A percentile compares a stretch with the other conserved stretches of the same genome.
Evolutionary conservation across 176 grass and related monocot genomes (phyloP).

Genomic region (Rhynchospora tenuis): DNA sequence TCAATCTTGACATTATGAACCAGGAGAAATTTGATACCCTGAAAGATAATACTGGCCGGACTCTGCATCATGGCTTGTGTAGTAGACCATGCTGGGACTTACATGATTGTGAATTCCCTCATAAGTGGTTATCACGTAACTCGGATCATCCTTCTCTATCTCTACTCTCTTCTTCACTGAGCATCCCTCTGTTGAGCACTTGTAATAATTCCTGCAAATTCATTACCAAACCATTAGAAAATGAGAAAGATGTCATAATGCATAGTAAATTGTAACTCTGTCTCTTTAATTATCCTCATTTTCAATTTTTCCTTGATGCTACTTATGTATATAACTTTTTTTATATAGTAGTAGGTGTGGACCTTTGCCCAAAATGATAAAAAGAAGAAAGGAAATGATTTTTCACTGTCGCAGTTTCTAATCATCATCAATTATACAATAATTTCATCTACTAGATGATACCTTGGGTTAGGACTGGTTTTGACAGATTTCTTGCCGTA

Average conservation of each 20-base stretch:
- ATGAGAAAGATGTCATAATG: not conserved
- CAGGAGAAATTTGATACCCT: conserved; percentile 27
- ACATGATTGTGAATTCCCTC: conserved; percentile 87
- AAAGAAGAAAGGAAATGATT: too few relatives aligned
- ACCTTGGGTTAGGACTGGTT: conserved; percentile 95
- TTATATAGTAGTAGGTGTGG: too few relatives aligned
- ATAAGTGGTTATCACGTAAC: conserved; percentile 91
- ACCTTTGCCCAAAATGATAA: too few relatives aligned
- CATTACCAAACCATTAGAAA: not conserved
- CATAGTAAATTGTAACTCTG: not conserved
- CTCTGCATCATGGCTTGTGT: conserved; percentile 72
- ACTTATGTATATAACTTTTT: not conserved
- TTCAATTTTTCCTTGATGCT: too few relatives aligned
- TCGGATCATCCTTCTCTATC: conserved; percentile 73
- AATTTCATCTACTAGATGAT: not conserved
- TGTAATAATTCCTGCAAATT: conserved; percentile 81
- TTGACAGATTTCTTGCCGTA: conserved; percentile 99
- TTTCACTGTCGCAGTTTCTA: not conserved
- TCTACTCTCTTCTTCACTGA: conserved; percentile 94
- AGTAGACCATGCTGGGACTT: conserved; percentile 78
- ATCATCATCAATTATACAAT: not conserved
- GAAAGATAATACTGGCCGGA: conserved; percentile 88
- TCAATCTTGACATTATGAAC: not conserved
- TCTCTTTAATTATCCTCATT: not conserved
- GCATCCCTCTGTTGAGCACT: conserved; percentile 95